A percentile compares a stretch with the other conserved stretches of the same genome.
Evolutionary conservation across 805 yeast species (phyloP).

Genomic region (Candida yuanshanica): DNA sequence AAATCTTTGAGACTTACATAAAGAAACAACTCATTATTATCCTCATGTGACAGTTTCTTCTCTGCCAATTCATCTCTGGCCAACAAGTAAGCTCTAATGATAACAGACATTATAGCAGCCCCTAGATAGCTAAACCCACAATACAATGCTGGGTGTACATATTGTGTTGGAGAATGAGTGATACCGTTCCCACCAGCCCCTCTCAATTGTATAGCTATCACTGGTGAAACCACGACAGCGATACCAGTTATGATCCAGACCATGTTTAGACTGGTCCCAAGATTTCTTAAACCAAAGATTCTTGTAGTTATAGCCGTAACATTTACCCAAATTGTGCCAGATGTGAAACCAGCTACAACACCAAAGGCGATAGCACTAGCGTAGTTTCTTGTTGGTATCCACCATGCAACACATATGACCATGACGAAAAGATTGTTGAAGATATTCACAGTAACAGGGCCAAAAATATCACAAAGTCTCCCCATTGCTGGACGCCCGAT

Average conservation of each 20-base stretch:
- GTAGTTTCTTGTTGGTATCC: constrained; percentile 52
- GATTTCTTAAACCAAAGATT: constrained; percentile 46
- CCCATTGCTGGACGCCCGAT: constrained; percentile 56
- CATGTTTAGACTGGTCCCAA: constrained; percentile 45
- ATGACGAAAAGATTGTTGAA: constrained; percentile 34
- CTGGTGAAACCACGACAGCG: constrained; percentile 51
- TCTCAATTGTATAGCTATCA: constrained; percentile 51
- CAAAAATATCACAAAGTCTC: constrained; percentile 41
- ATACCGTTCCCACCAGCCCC: constrained; percentile 23
- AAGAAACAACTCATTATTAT: constrained; percentile 23
- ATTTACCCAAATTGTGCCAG: constrained; percentile 60
- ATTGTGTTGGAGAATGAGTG: constrained; percentile 38
- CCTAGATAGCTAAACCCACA: constrained; percentile 51
- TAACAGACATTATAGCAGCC: constrained; percentile 35
- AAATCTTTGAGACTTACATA: no score
- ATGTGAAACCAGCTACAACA: constrained; percentile 45
- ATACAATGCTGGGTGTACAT: constrained; percentile 49
- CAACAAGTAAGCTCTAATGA: constrained; percentile 50
- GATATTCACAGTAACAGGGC: constrained; percentile 43
- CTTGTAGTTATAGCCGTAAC: constrained; percentile 46
- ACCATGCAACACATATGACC: constrained; percentile 41
- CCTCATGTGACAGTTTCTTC: constrained; percentile 21
- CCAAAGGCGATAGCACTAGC: constrained; percentile 52
- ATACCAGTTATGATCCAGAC: constrained; percentile 48
- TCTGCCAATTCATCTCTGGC: constrained; percentile 38